These are phyloP conservation scores for Candida nanaspora DNA, from an alignment of 805 yeast genomes.

Conservation along the genomic window DNA sequence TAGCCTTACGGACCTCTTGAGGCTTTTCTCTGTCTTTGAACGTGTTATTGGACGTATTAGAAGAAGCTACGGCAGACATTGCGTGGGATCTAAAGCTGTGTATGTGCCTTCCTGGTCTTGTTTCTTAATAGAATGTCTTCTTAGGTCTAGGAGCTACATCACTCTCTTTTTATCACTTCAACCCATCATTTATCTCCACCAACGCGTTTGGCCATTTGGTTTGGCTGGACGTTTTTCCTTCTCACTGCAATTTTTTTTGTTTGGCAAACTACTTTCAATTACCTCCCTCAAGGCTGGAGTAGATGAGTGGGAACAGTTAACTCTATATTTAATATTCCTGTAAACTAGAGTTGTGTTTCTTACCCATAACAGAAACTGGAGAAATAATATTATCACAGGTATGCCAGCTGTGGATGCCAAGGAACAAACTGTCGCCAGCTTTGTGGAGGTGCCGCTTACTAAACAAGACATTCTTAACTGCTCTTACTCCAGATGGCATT, in stretches of 20 bases:
- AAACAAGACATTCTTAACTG: constrained; percentile 42
- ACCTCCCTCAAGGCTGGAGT: too few relatives aligned
- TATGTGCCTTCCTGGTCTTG: not conserved
- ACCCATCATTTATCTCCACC: not conserved
- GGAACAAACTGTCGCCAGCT: constrained; percentile 2
- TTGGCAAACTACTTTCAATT: not conserved
- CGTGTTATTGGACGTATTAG: constrained; percentile 66
- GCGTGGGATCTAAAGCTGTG: not conserved
- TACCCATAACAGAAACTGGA: too few relatives aligned
- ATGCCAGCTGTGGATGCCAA: constrained; percentile 1
- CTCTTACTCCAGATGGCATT: constrained; percentile 55
- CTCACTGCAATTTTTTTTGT: constrained; percentile 1
- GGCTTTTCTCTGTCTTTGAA: constrained; percentile 94
- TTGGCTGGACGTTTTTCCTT: too few relatives aligned
- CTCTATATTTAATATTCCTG: too few relatives aligned
- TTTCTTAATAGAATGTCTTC: not conserved
- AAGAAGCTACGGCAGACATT: constrained; percentile 15
- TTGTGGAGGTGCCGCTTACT: constrained; percentile 20
- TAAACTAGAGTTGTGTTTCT: too few relatives aligned
- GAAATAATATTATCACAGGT: too few relatives aligned
- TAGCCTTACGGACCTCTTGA: constrained; percentile 83
- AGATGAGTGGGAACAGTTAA: too few relatives aligned
- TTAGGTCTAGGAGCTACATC: too few relatives aligned
- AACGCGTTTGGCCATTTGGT: not conserved
- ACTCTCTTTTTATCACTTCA: too few relatives aligned